Conservation (phyloP, 306 rosid genomes). For the Gillenia trifoliata region DNA sequence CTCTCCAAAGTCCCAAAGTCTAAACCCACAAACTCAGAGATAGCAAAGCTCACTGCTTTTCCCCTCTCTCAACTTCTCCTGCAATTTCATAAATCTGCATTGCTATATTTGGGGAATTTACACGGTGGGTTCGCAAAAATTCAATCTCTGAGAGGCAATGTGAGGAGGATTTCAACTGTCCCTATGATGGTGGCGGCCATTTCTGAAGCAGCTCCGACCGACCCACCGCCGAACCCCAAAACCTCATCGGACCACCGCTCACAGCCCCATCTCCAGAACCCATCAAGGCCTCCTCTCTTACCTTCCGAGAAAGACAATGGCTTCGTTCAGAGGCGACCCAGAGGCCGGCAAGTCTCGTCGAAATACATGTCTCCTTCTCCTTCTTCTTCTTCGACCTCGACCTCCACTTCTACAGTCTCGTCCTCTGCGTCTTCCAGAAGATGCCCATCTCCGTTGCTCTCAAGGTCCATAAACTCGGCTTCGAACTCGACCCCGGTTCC, state of each 20-base stretch:
- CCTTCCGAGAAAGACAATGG: conserved; percentile 70
- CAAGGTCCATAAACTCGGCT: conserved; percentile 68
- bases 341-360: conserved; percentile 84
- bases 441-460: conserved; percentile 82
- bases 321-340: conserved; percentile 44
- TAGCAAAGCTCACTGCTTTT: conserved; percentile 10
- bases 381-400: conserved; percentile 58
- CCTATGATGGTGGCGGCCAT: conserved; percentile 92
- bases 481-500: conserved; percentile 48
- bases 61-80: conserved; percentile 11
- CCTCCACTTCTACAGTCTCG: conserved; percentile 25
- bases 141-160: conserved; percentile 33
- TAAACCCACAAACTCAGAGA: conserved; percentile 14
- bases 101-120: background rate
- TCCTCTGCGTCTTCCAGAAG: conserved; percentile 67
- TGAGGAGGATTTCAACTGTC: conserved; percentile 35
- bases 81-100: conserved; percentile 29
- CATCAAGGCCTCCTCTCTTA: conserved; percentile 46
- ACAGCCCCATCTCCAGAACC: conserved; percentile 26
- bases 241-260: conserved; percentile 15
- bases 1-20: background rate
- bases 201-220: conserved; percentile 56
- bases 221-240: conserved; percentile 37
- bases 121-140: conserved; percentile 20
- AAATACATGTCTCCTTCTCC: conserved; percentile 95